Conservation (phyloP, 345 rosid species). For the Corchorus capsularis region DNA sequence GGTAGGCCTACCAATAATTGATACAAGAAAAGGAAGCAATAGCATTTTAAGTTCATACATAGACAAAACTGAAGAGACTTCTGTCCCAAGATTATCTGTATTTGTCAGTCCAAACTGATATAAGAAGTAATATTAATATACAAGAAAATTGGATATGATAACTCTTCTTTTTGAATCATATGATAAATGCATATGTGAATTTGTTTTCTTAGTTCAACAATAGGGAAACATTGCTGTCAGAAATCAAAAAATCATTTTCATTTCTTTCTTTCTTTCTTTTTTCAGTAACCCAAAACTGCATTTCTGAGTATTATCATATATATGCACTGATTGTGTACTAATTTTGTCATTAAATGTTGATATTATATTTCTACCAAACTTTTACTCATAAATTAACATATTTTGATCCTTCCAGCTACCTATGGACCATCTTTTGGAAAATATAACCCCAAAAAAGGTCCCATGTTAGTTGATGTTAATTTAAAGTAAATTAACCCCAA, state of each 20-base stretch:
- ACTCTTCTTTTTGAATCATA: neutral
- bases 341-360: neutral
- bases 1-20: conserved; percentile 16
- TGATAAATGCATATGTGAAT: neutral
- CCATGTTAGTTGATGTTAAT: neutral
- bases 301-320: neutral
- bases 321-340: neutral
- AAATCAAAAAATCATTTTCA: neutral
- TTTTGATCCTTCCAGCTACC: conserved; percentile 1
- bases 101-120: neutral
- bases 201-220: neutral
- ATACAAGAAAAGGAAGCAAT: neutral
- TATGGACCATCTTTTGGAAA: neutral
- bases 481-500: neutral
- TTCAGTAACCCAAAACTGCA: neutral
- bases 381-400: neutral
- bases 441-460: neutral
- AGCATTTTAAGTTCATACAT: conserved; percentile 1
- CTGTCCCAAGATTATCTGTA: neutral
- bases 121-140: neutral
- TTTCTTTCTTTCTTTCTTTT: neutral
- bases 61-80: neutral
- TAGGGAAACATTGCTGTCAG: neutral
- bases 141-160: neutral
- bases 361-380: neutral